Conservation (phyloP, 495 filamentous ascomycete species). For the Neurospora sp. region DNA sequence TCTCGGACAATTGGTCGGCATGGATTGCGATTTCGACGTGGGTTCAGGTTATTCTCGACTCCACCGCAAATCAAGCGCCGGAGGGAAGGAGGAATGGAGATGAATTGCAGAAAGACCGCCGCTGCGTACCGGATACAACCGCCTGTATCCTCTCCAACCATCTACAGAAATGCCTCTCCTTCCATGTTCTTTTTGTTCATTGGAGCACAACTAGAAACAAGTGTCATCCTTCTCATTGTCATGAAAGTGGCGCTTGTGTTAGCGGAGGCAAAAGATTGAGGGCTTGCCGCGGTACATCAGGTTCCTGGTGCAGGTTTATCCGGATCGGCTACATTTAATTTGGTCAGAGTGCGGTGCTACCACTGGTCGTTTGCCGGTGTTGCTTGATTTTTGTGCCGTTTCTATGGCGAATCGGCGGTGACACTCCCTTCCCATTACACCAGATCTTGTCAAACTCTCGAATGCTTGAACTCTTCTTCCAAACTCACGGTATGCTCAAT, state of each 20-base stretch:
- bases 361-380: not conserved
- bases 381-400: too few species aligned
- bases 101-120: too few species aligned
- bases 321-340: not conserved
- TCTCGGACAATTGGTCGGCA: not conserved
- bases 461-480: too few species aligned
- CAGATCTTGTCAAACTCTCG: too few species aligned
- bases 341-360: not conserved
- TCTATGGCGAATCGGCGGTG: too few species aligned
- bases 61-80: not conserved
- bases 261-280: not conserved
- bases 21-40: not conserved
- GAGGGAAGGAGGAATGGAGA: too few species aligned
- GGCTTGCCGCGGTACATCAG: not conserved
- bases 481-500: too few species aligned
- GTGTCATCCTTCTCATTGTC: not conserved
- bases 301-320: not conserved
- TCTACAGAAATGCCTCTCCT: not conserved
- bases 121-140: too few species aligned
- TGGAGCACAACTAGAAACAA: not conserved
- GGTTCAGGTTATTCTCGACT: not conserved
- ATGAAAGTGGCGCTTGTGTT: not conserved
- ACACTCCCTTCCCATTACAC: too few species aligned
- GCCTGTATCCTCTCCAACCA: too few species aligned
- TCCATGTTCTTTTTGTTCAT: not conserved